Evolutionary conservation across 2,329 filamentous ascomycete genomes (phyloP), one percentile per base, ranked within the genome.

Genomic region (Colletotrichum aenigma): DNA sequence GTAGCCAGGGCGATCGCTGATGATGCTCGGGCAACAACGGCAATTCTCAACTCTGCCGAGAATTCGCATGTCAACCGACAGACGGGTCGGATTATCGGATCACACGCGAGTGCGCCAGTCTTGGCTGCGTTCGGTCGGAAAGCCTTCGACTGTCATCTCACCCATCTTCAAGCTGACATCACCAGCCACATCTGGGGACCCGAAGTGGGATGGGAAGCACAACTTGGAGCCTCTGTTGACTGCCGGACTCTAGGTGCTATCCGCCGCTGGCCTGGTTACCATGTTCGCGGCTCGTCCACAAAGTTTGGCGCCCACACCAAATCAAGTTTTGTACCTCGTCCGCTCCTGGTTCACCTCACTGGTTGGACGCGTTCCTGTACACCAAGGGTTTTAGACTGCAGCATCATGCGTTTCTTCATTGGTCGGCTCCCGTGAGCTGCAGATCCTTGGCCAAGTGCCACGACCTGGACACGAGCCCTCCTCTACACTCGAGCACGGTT

Each of bases 361-460:
- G 74, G 70, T 71, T 77, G 76, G 70, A 71, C 71, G 70, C 70
- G 66, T 77, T 71, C 67, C 76, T 75, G 69, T 76, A 55, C 65
- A 74, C 66, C 55, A 76, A 69, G 66, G 18, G 34, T 55, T 56
- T 64, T 64, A 55, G 68, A 43, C 76, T 60, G 60, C 73, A 76
- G 26, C 8, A 9, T 32, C 61, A 21, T 61, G 58, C 66, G 28
- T 55, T 12, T 55, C 26, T 56, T 52, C 12, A 75, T 77, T 75
- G 68, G 68, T 18, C 60, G 52, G 65, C 26, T 66, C 70, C 56
- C 38, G 36, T 36, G 43, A 55, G 71, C 66, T 62, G 43, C 52
- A 75, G 48, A 62, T 75, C 24, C 36, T 70, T 48, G 61, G 52
- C 60, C 62, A 28, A 30, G 66, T 76, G 71, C 71, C 66, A 76